A percentile compares a stretch with the other conserved stretches of the same genome.
phyloP scores from a whole-genome alignment of 1,284 basidiomycete species.

The Cutaneotrichosporon cavernicola region DNA sequence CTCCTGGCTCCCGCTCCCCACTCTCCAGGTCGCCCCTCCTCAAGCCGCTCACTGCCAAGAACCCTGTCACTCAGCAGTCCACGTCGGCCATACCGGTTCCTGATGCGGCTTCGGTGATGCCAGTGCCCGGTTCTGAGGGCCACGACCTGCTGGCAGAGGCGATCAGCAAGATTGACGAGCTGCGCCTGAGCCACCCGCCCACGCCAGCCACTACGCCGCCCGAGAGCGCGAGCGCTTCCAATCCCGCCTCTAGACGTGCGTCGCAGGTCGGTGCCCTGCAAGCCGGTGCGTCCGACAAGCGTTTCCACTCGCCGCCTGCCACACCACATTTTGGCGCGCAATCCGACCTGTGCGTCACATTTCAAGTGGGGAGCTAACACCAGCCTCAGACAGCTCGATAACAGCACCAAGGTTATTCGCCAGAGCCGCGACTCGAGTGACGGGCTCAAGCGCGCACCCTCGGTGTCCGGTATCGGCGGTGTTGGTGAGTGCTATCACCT shows the following conservation, averaged over 20 bases:
- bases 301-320: conserved; percentile 36
- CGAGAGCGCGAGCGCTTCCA: conserved; percentile 7
- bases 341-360: conserved; percentile 41
- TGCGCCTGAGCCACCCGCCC: conserved; percentile 39
- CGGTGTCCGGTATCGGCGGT: conserved; percentile 54
- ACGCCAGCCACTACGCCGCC: conserved; percentile 14
- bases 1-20: background rate
- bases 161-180: conserved; percentile 45
- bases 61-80: background rate
- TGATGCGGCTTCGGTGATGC: background rate
- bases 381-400: conserved; percentile 49
- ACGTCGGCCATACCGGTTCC: background rate
- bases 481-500: conserved; percentile 37
- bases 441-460: conserved; percentile 48
- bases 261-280: background rate
- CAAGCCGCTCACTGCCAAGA: conserved; percentile 17
- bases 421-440: conserved; percentile 30
- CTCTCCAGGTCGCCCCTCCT: conserved; percentile 13
- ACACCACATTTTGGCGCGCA: conserved; percentile 54
- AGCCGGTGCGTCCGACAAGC: conserved; percentile 1
- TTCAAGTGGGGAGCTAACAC: conserved; percentile 6
- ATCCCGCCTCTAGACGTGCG: conserved; percentile 8
- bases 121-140: conserved; percentile 28
- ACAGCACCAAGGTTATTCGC: conserved; percentile 49
- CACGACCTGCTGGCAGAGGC: conserved; percentile 43